Evolutionary conservation across 495 filamentous ascomycete genomes (phyloP).

Genomic region (Elaphomyces granulatus): DNA sequence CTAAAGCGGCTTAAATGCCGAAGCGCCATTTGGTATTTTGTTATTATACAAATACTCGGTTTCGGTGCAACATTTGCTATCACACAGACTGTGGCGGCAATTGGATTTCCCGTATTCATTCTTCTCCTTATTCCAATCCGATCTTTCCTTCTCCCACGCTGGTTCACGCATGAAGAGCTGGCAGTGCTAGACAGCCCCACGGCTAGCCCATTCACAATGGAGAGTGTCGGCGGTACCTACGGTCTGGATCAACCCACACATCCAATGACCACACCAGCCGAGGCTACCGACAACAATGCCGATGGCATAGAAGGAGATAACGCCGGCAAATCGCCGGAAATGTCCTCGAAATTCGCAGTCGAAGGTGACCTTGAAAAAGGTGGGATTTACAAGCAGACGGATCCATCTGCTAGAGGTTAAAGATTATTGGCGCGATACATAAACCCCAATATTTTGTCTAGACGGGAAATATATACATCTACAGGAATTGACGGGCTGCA

Average conservation of each 20-base stretch:
- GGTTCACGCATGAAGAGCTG: slow-evolving; percentile 56
- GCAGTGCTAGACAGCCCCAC: slow-evolving; percentile 61
- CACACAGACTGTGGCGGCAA: slow-evolving; percentile 86
- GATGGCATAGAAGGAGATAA: slow-evolving; percentile 8
- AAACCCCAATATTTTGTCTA: too few species aligned
- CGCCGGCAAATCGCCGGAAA: too few species aligned
- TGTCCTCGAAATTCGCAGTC: too few species aligned
- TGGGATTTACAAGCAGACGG: too few species aligned
- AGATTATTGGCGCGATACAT: too few species aligned
- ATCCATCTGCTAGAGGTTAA: too few species aligned
- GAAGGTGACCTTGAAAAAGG: too few species aligned
- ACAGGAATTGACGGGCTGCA: too few species aligned
- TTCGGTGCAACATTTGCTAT: slow-evolving; percentile 89
- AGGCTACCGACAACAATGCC: slow-evolving; percentile 3
- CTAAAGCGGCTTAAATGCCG: slow-evolving; percentile 47
- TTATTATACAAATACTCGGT: slow-evolving; percentile 58
- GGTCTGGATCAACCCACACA: slow-evolving; percentile 27
- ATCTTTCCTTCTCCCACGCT: slow-evolving; percentile 54
- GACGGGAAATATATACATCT: too few species aligned
- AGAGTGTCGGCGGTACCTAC: slow-evolving; percentile 62
- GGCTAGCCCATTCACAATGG: slow-evolving; percentile 74
- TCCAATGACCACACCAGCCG: not conserved
- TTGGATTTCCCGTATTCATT: slow-evolving; percentile 87
- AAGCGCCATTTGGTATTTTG: slow-evolving; percentile 58
- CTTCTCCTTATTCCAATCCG: slow-evolving; percentile 64